phyloP scores from a whole-genome alignment of 345 rosid genomes.

The Schrenkiella parvula region DNA sequence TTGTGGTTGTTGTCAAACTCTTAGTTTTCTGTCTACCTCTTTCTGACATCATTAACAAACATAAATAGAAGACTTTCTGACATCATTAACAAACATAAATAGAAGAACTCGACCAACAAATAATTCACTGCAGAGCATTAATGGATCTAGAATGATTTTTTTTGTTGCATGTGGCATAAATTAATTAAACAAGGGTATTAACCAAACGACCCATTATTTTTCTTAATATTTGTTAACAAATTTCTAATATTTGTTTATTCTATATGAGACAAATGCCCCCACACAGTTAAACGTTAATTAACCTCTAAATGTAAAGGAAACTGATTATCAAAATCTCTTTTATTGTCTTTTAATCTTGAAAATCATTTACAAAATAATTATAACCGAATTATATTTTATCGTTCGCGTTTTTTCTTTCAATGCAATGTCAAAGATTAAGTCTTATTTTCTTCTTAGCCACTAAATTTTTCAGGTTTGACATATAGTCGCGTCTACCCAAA shows the following conservation, averaged over 20 bases:
- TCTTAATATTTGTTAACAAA: too few relatives aligned
- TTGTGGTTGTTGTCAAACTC: too few relatives aligned
- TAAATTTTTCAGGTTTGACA: background rate
- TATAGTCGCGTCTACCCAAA: background rate
- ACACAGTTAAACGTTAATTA: background rate
- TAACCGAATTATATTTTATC: too few relatives aligned
- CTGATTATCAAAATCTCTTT: background rate
- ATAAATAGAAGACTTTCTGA: background rate
- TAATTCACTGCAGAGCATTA: background rate
- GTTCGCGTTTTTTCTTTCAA: too few relatives aligned
- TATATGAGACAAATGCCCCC: too few relatives aligned
- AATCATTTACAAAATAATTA: background rate
- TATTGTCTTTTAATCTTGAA: background rate
- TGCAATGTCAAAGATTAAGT: background rate
- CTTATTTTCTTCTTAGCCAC: background rate
- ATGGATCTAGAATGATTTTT: too few relatives aligned
- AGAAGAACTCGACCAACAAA: background rate
- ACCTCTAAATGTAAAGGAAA: too few relatives aligned
- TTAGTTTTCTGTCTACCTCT: background rate
- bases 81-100: background rate
- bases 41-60: constrained; percentile 6
- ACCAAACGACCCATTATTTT: too few relatives aligned
- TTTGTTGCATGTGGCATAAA: too few relatives aligned
- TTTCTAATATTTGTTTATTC: too few relatives aligned
- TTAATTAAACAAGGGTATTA: too few relatives aligned